phyloP scores from a whole-genome alignment of 352 stramenopile genomes.

The Globisporangium okanoganense region DNA sequence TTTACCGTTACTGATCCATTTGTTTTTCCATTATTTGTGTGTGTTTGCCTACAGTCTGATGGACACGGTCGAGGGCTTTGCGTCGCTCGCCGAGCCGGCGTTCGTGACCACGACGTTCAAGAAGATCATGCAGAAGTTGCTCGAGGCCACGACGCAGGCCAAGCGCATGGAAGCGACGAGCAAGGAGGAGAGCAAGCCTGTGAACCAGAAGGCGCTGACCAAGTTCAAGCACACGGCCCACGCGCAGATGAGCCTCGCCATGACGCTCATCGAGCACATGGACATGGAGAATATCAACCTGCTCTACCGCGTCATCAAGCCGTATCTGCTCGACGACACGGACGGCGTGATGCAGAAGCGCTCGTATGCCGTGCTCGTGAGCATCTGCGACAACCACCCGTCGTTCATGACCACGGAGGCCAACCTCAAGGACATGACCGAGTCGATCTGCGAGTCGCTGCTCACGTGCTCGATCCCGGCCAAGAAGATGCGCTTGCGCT shows the following conservation, averaged over 20 bases:
- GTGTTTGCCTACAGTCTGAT: constrained; percentile 27
- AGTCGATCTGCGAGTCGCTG: constrained; percentile 92
- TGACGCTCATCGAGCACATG: constrained; percentile 76
- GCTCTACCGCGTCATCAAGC: constrained; percentile 87
- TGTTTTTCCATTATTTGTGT: not conserved
- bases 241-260: constrained; percentile 73
- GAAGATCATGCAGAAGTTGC: constrained; percentile 87
- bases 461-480: constrained; percentile 93
- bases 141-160: constrained; percentile 77
- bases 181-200: constrained; percentile 21
- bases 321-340: constrained; percentile 83
- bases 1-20: not conserved
- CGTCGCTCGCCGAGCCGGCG: constrained; percentile 57
- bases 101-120: constrained; percentile 77
- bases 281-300: constrained; percentile 71
- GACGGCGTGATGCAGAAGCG: constrained; percentile 88
- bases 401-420: constrained; percentile 70
- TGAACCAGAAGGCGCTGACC: constrained; percentile 34
- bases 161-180: constrained; percentile 55
- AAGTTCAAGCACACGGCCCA: constrained; percentile 68
- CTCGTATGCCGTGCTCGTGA: constrained; percentile 82
- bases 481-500: constrained; percentile 94
- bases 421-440: constrained; percentile 90
- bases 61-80: constrained; percentile 82
- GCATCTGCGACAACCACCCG: constrained; percentile 83